Evolutionary conservation across 208 protist species (phyloP).

Genomic region (Wallacemonas sp.): DNA sequence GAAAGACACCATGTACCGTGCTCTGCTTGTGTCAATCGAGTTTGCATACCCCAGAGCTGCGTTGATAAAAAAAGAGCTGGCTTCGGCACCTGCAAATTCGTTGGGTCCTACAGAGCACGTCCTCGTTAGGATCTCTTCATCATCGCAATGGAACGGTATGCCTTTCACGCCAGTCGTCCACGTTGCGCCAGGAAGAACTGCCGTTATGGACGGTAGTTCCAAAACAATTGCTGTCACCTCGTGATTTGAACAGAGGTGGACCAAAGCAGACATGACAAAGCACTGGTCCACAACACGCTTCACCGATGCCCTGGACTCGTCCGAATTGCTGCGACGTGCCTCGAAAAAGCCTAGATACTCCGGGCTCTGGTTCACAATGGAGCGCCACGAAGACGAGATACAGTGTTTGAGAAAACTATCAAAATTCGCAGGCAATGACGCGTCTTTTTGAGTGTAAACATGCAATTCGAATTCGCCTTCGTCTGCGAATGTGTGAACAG

Average conservation of each 20-base stretch:
- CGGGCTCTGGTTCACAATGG: not conserved
- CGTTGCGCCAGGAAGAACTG: constrained; percentile 11
- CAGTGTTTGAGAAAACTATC: not conserved
- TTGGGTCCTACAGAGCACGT: not conserved
- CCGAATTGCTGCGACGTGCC: not conserved
- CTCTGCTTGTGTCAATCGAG: not conserved
- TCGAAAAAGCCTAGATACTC: not conserved
- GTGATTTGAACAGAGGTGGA: not conserved
- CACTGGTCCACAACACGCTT: not conserved
- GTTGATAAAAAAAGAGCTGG: not conserved
- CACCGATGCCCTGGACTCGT: not conserved
- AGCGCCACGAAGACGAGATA: not conserved
- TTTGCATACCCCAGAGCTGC: not conserved
- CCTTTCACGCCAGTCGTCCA: constrained; percentile 8
- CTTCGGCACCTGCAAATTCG: not conserved
- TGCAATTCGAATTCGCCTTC: not conserved
- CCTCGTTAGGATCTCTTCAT: constrained; percentile 2
- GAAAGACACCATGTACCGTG: not conserved
- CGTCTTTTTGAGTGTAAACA: constrained; percentile 11
- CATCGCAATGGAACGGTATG: constrained; percentile 1
- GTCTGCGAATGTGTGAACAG: constrained; percentile 18
- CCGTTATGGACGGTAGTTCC: constrained; percentile 4
- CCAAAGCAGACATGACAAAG: not conserved
- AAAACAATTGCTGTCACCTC: constrained; percentile 1
- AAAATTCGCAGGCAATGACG: not conserved